Conservation (phyloP, 2,329 filamentous ascomycete genomes). For the Aspergillus pseudonomiae region DNA sequence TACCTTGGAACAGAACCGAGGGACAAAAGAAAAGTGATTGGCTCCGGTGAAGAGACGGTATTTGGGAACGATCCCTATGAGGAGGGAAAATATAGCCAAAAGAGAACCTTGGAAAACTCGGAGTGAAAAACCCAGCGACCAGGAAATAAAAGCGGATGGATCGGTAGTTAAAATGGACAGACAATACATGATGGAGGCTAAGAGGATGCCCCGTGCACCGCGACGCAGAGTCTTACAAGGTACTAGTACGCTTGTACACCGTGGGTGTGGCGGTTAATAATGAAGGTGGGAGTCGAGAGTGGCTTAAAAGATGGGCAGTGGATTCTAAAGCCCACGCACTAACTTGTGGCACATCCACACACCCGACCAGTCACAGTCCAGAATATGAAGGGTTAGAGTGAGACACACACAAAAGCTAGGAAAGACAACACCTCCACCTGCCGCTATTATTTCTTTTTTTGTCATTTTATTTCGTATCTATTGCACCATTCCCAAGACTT, state of each 20-base stretch:
- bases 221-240: not conserved
- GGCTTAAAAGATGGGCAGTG: not conserved
- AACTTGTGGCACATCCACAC: not conserved
- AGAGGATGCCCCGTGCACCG: slow-evolving; percentile 5
- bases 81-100: not conserved
- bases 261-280: not conserved
- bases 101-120: not conserved
- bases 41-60: not conserved
- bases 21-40: not conserved
- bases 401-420: not conserved
- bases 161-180: not conserved
- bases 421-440: slow-evolving; percentile 4
- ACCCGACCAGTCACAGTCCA: not conserved
- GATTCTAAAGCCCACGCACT: slow-evolving; percentile 4
- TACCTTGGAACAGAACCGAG: not conserved
- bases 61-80: not conserved
- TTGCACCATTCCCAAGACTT: not conserved
- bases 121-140: not conserved
- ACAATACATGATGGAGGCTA: not conserved
- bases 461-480: not conserved
- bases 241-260: too few species aligned
- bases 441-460: not conserved
- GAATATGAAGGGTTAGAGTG: not conserved
- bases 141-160: not conserved
- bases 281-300: not conserved